phyloP scores from a whole-genome alignment of 2,329 filamentous ascomycete species.

The Pseudogymnoascus sp. region DNA sequence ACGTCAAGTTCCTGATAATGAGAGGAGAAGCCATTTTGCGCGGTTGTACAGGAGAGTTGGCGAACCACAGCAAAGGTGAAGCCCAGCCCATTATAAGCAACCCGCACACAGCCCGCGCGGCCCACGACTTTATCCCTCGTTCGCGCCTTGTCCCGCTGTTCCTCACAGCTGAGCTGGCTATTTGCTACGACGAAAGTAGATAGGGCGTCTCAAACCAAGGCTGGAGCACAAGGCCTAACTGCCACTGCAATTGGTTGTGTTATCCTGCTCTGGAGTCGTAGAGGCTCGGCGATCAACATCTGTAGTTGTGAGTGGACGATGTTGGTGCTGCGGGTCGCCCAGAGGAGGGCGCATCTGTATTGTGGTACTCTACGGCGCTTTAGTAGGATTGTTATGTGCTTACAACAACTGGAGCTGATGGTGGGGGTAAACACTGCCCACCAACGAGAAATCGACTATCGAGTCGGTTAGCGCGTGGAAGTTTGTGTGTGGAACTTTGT shows the following conservation, averaged over 20 bases:
- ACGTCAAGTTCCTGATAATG: constrained; percentile 75
- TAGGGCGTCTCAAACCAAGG: neutral
- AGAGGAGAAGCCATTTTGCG: constrained; percentile 31
- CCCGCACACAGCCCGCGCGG: neutral
- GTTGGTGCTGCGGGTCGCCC: neutral
- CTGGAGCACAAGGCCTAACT: neutral
- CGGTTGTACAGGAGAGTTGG: neutral
- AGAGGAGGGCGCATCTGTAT: neutral
- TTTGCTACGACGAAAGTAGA: neutral
- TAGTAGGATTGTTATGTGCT: too few species aligned
- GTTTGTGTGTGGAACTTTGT: too few species aligned
- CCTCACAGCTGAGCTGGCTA: neutral
- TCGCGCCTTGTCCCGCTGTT: neutral
- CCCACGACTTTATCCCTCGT: constrained; percentile 3
- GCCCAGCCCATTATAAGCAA: constrained; percentile 2
- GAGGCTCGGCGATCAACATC: neutral
- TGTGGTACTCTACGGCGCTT: neutral
- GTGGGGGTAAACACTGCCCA: constrained; percentile 5
- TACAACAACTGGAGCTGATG: neutral
- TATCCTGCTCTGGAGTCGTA: neutral
- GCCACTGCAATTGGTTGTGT: neutral
- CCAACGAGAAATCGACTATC: neutral
- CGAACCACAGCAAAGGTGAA: neutral
- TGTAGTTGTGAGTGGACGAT: constrained; percentile 1
- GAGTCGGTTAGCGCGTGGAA: neutral